A percentile compares a stretch with the other conserved stretches of the same genome.
phyloP scores from a whole-genome alignment of 805 yeast genomes.

The Danielozyma ontarioensis region DNA sequence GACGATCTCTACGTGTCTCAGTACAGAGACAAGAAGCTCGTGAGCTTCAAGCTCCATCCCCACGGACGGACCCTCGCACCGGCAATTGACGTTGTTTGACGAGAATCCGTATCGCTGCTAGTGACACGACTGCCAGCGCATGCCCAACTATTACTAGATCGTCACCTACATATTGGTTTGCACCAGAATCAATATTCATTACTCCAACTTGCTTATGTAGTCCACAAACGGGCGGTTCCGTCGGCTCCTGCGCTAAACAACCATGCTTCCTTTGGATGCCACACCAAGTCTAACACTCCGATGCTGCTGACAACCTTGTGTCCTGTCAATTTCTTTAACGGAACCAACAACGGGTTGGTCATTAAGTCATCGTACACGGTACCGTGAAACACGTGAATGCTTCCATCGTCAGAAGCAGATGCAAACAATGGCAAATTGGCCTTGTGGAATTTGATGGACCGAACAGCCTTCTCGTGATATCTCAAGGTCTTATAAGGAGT shows the following conservation, averaged over 20 bases:
- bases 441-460: conserved; percentile 83
- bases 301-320: conserved; percentile 74
- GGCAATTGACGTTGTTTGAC: too few relatives aligned
- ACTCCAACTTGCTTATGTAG: conserved; percentile 44
- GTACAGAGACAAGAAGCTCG: conserved; percentile 13
- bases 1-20: conserved; percentile 19
- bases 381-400: conserved; percentile 91
- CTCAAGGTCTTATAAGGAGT: conserved; percentile 95
- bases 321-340: conserved; percentile 89
- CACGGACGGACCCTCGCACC: conserved; percentile 1
- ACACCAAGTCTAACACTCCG: conserved; percentile 80
- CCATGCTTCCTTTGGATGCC: conserved; percentile 99
- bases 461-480: conserved; percentile 92
- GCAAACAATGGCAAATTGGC: conserved; percentile 84
- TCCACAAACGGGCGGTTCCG: conserved; percentile 93
- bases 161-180: too few relatives aligned
- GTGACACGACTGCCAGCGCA: too few relatives aligned
- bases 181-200: too few relatives aligned
- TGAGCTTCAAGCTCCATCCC: conserved; percentile 8
- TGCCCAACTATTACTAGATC: too few relatives aligned
- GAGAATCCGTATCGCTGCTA: too few relatives aligned
- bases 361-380: conserved; percentile 92
- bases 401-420: conserved; percentile 93
- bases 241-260: conserved; percentile 96
- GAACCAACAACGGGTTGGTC: conserved; percentile 94